A percentile compares a stretch with the other conserved stretches of the same genome.
Evolutionary conservation across 169 alveolate species (phyloP).

Genomic region (Eimeria falciformis): DNA sequence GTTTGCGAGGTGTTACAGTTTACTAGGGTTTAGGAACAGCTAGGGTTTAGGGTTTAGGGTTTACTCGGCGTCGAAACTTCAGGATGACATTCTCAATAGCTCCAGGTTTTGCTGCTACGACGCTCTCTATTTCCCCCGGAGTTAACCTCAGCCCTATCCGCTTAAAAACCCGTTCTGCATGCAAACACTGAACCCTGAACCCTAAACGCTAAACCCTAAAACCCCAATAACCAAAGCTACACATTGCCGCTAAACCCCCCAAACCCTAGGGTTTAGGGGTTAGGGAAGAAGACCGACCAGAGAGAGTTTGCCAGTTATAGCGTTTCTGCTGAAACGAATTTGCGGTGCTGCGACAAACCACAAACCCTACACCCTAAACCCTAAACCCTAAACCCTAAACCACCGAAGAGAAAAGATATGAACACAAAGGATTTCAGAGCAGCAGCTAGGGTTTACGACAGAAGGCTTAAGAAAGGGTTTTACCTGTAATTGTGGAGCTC

Average conservation of each 20-base stretch:
- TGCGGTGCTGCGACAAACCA: slow-evolving; percentile 80
- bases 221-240: background rate
- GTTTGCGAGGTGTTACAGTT: no score
- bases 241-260: background rate
- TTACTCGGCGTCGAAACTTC: slow-evolving; percentile 81
- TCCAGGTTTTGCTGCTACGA: slow-evolving; percentile 87
- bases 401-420: background rate
- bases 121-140: slow-evolving; percentile 85
- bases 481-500: slow-evolving; percentile 92
- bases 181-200: slow-evolving; percentile 48
- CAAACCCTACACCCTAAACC: slow-evolving; percentile 43
- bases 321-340: slow-evolving; percentile 85
- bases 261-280: slow-evolving; percentile 44
- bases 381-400: slow-evolving; percentile 3
- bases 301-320: slow-evolving; percentile 92
- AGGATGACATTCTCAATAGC: slow-evolving; percentile 88
- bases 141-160: slow-evolving; percentile 88
- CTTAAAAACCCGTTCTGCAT: slow-evolving; percentile 86
- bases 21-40: no score
- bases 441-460: slow-evolving; percentile 1
- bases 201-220: slow-evolving; percentile 44
- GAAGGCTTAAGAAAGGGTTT: background rate
- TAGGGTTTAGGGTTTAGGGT: slow-evolving; percentile 44
- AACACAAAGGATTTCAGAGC: background rate
- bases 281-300: slow-evolving; percentile 62